A percentile compares a stretch with the other conserved stretches of the same genome.
Evolutionary conservation across 163 green algal species (phyloP).

Genomic region (Picocystis sp.): DNA sequence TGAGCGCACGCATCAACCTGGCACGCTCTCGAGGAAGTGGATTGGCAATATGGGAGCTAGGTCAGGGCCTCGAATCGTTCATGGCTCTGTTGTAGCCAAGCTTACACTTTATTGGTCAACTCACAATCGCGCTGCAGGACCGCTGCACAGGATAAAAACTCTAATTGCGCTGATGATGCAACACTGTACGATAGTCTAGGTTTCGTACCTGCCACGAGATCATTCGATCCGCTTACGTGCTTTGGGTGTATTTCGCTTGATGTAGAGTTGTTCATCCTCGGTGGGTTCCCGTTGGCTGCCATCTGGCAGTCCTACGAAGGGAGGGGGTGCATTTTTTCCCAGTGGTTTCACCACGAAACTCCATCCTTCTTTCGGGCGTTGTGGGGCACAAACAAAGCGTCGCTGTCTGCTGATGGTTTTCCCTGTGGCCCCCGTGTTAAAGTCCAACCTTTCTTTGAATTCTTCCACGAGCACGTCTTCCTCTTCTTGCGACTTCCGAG

Average conservation of each 20-base stretch:
- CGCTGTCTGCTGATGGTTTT: constrained; percentile 14
- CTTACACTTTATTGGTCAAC: too few relatives aligned
- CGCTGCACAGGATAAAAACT: too few relatives aligned
- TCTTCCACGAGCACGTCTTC: constrained; percentile 26
- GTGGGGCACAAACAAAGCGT: constrained; percentile 12
- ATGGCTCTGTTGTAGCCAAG: too few relatives aligned
- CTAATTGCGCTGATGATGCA: too few relatives aligned
- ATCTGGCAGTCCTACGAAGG: constrained; percentile 27
- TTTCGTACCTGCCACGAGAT: too few relatives aligned
- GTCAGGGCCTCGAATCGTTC: too few relatives aligned
- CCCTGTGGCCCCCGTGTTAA: constrained; percentile 27
- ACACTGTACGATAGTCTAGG: too few relatives aligned
- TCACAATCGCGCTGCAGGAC: too few relatives aligned
- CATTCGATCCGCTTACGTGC: constrained; percentile 1
- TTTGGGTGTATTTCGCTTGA: constrained; percentile 18
- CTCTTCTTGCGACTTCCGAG: constrained; percentile 17
- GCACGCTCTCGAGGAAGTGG: too few relatives aligned
- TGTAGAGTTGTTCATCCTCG: constrained; percentile 24
- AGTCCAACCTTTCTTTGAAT: constrained; percentile 31
- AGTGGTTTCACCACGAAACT: constrained; percentile 32
- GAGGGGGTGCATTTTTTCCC: constrained; percentile 9
- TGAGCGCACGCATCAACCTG: too few relatives aligned
- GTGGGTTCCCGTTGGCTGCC: constrained; percentile 23
- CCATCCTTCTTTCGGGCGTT: constrained; percentile 27
- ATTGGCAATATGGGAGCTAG: too few relatives aligned